Base-by-base conservation (phyloP, 129 eudicot genomes). In the Centaurea solstitialis region DNA sequence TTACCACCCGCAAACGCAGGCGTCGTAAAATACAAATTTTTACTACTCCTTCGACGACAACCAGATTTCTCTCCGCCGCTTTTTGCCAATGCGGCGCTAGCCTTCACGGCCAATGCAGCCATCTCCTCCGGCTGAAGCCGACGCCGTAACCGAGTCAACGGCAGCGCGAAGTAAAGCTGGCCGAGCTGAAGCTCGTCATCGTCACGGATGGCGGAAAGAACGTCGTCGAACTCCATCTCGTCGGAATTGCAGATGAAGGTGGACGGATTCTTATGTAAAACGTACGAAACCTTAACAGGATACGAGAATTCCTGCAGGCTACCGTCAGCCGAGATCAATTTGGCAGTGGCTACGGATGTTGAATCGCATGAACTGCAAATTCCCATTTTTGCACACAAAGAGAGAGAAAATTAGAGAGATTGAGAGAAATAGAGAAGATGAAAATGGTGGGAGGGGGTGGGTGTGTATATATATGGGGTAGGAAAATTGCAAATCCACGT, bases 101-200 rank as follows among this genome's bases (percentile, higher is more conserved):
- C 98, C 41, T 93, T 93, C 0, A 93, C 94, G 1, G 98, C 98
- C 86, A 93, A 85, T 72, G 98, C 98, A 5, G 98, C 98, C 98
- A 93, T 93, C 75, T 93, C 97, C 83, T 93, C 94, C 61, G 94
- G 89, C 83, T 59, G 84, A 10, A 93, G 87, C 50, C 88, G 97
- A 7, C 74, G 82, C 18, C 75, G 75, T 45, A 91, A 75, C 79
- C 86, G 83, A 65, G 53, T 85, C 81, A 89, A 43, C 72, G 97
- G 98, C 30, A 93, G 76, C 18, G 85, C 91, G 40, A 93, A 93
- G 77, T 93, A 93, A 0, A 93, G 75, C 80, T 91, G 94, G 2
- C 97, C 98, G 2, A 84, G 91, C 18, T 87, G 89, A 2, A 93
- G 91, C 72, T 76, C 86, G 4, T 87, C 97, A 12, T 91, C 89